Evolutionary conservation across 768 basidiomycete genomes (phyloP).

Genomic region (Rhizopogon salebrosus): DNA sequence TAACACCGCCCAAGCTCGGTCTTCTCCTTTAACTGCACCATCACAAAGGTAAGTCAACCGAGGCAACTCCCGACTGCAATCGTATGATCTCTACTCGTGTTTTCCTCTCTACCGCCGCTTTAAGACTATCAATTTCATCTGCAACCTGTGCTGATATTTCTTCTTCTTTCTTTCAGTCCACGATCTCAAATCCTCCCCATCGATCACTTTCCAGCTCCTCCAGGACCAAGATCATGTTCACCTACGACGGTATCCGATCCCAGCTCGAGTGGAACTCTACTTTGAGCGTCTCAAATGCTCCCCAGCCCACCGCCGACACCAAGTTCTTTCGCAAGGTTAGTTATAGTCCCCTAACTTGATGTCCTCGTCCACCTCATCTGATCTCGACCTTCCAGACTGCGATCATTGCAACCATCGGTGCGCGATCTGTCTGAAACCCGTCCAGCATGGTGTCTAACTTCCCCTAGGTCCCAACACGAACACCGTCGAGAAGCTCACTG

Average conservation of each 20-base stretch:
- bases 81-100: constrained; percentile 7
- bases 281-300: constrained; percentile 67
- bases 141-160: constrained; percentile 10
- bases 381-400: constrained; percentile 60
- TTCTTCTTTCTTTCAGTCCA: constrained; percentile 3
- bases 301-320: constrained; percentile 69
- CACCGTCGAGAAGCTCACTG: constrained; percentile 78
- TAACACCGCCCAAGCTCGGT: neutral
- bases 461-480: constrained; percentile 90
- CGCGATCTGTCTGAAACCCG: constrained; percentile 15
- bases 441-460: constrained; percentile 5
- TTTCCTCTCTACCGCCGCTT: constrained; percentile 8
- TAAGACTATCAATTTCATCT: constrained; percentile 7
- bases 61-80: neutral
- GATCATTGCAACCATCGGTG: constrained; percentile 98
- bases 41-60: constrained; percentile 17
- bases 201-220: constrained; percentile 6
- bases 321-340: constrained; percentile 89
- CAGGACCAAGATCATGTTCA: constrained; percentile 39
- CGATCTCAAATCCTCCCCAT: constrained; percentile 5
- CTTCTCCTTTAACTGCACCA: constrained; percentile 3
- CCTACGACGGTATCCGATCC: constrained; percentile 58
- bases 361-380: neutral
- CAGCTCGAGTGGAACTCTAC: constrained; percentile 92
- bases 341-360: neutral